These are phyloP conservation scores for Xylaria digitata DNA, from an alignment of 2,329 filamentous ascomycete genomes.

Conservation along the genomic window DNA sequence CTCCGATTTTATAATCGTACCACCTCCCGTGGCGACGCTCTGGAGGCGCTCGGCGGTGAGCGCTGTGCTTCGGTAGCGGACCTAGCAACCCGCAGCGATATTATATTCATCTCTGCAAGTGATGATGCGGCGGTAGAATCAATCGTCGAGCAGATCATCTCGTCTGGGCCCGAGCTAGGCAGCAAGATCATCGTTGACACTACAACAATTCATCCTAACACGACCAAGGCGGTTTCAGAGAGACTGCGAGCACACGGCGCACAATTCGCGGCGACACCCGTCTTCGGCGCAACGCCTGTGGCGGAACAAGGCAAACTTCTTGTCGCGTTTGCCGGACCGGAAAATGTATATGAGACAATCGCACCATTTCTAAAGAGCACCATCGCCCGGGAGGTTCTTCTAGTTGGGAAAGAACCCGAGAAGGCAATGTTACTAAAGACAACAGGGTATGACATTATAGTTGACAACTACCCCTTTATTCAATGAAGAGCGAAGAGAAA, in stretches of 20 bases:
- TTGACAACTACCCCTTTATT: neutral
- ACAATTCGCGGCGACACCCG: conserved; percentile 58
- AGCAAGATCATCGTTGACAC: conserved; percentile 62
- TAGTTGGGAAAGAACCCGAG: conserved; percentile 56
- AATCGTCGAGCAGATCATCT: conserved; percentile 47
- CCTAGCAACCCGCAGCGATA: conserved; percentile 49
- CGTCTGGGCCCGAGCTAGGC: conserved; percentile 36
- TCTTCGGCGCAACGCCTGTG: conserved; percentile 64
- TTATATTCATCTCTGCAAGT: conserved; percentile 57
- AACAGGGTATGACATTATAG: conserved; percentile 51
- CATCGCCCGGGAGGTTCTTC: conserved; percentile 56
- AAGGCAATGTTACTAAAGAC: conserved; percentile 62
- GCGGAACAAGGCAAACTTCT: conserved; percentile 58
- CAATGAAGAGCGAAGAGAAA: neutral
- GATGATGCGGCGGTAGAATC: conserved; percentile 55
- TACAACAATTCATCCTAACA: conserved; percentile 62
- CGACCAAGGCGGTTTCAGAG: conserved; percentile 47
- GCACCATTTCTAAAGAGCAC: conserved; percentile 56
- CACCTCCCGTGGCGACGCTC: conserved; percentile 55
- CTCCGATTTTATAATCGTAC: conserved; percentile 61
- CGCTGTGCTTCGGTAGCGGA: conserved; percentile 41
- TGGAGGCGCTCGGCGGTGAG: conserved; percentile 48
- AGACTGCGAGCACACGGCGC: conserved; percentile 49
- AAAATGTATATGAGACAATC: conserved; percentile 51
- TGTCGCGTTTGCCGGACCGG: conserved; percentile 58